Evolutionary conservation across 1,284 basidiomycete genomes (phyloP), one percentile per base, ranked within the genome.

Genomic region (Ceratobasidium sp.): DNA sequence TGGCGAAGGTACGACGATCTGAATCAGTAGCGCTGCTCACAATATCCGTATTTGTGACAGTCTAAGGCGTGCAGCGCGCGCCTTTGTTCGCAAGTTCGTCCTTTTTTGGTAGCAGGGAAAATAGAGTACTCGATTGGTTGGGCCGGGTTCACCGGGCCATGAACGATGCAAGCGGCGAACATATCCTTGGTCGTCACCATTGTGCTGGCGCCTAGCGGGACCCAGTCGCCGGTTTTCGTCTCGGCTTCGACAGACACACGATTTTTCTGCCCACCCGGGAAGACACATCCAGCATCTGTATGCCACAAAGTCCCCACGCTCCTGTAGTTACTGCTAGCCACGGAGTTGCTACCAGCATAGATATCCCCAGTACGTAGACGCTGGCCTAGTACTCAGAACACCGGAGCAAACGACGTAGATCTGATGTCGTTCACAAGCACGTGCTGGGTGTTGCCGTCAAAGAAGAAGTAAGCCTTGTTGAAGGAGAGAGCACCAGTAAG

Each of bases 391-490:
- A 91, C 86, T 34, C 86, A 86, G 79, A 86, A 84, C 57, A 91
- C 83, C 14, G 87, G 83, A 5, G 77, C 74, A 52, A 83, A 80
- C 67, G 82, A 82, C 9, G 79, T 79, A 10, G 86, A 86, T 21
- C 79, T 78, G 70, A 89, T 79, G 64, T 80, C 80, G 23, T 87
- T 82, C 30, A 90, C 79, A 83, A 88, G 87, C 75, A 91, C 86
- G 75, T 86, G 84, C 77, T 89, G 85, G 45, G 88, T 81, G 76
- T 88, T 85, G 75, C 85, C 81, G 64, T 87, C 83, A 73, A 92
- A 83, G 85, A 89, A 91, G 81, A 91, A 89, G 86, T 87, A 90
- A 0, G 86, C 84, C 79, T 91, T 91, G 76, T 88, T 86, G 84
- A 86, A 92, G 72, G 80, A 79, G 52, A 91, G 78, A 2, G 83